Conservation (phyloP, 2,329 filamentous ascomycete genomes). For the Aspergillus japonicus region DNA sequence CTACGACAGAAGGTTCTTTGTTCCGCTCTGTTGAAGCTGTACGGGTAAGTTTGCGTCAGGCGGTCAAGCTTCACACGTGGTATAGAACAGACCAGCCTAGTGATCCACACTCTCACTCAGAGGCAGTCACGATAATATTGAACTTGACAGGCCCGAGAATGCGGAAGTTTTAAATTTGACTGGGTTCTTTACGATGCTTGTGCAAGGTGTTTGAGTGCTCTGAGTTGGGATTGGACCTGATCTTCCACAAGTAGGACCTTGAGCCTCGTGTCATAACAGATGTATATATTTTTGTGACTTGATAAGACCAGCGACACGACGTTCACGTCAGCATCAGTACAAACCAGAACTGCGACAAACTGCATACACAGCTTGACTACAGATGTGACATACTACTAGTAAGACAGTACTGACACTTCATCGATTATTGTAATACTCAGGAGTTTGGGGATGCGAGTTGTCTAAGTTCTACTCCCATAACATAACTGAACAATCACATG, state of each 20-base stretch:
- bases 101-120: constrained; percentile 11
- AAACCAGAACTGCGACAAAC: background rate
- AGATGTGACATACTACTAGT: no score
- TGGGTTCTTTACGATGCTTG: background rate
- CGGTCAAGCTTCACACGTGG: constrained; percentile 34
- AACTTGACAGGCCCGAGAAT: background rate
- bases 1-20: background rate
- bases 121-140: background rate
- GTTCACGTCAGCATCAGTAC: no score
- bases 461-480: no score
- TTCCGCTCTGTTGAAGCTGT: background rate
- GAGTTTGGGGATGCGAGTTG: no score
- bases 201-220: background rate
- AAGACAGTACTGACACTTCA: no score
- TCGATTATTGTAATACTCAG: no score
- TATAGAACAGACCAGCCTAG: constrained; percentile 24
- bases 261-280: background rate
- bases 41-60: constrained; percentile 9
- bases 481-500: background rate
- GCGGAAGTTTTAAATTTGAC: background rate
- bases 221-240: background rate
- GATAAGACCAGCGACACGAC: background rate
- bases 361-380: background rate
- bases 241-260: background rate
- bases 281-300: background rate